These are phyloP conservation scores for Schizochytrium sp. DNA, from an alignment of 108 stramenopile genomes.

Conservation along the genomic window DNA sequence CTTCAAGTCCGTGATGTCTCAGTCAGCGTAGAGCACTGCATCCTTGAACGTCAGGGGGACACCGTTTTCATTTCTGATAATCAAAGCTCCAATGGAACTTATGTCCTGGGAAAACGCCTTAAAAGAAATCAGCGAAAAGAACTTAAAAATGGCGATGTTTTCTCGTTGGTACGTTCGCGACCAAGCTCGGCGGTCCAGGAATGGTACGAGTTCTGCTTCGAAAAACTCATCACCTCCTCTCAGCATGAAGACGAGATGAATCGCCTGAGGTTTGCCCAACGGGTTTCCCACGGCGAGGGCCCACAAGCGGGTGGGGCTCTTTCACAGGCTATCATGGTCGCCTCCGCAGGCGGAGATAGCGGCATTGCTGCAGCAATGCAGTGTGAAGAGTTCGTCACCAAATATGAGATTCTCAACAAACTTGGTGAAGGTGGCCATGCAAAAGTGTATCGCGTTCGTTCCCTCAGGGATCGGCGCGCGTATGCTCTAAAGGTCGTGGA, in stretches of 20 bases:
- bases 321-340: neutral
- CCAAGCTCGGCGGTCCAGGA: neutral
- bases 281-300: neutral
- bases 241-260: constrained; percentile 51
- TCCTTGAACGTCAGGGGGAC: neutral
- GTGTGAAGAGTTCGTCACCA: neutral
- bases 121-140: constrained; percentile 3
- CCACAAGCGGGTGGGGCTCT: neutral
- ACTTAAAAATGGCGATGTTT: constrained; percentile 18
- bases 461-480: neutral
- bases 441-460: neutral
- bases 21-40: constrained; percentile 25
- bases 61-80: neutral
- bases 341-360: constrained; percentile 11
- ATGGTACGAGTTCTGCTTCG: constrained; percentile 56
- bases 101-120: constrained; percentile 35
- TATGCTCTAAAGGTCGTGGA: constrained; percentile 11
- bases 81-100: constrained; percentile 41
- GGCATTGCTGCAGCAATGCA: neutral
- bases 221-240: neutral
- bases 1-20: neutral
- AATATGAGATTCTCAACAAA: constrained; percentile 27
- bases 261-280: neutral
- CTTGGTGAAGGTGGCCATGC: constrained; percentile 54
- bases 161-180: constrained; percentile 34